Evolutionary conservation across 148 eudicot genomes (phyloP), one percentile per base, ranked within the genome.

Genomic region (Diospyros lotus): DNA sequence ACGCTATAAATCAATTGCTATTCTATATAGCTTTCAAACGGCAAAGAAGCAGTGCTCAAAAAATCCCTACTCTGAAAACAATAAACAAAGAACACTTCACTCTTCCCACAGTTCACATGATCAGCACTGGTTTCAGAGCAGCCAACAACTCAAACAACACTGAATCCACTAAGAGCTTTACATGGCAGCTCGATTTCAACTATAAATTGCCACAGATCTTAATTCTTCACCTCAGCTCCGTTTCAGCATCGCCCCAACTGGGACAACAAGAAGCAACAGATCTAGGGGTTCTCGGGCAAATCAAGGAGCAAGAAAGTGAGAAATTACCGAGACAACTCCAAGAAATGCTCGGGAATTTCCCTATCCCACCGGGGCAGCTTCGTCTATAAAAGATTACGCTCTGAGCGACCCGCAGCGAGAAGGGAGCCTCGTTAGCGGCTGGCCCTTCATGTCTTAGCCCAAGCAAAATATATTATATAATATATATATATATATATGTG

Each of bases 251-350:
- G 5, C 2, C 42, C 2, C 64, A 12, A 60, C 64, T 28, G 1
- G 17, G 2, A 28, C n/a, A 54, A 69, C 9, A 6, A 28, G 28
- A 54, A 6, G 41, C 59, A n/a, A 46, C 18, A 7, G 73, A 58
- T 40, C 54, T 6, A 8, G 48, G 46, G 58, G 1, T 69, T 69
- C 54, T 45, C 28, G 52, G 61, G 46, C 73, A 69, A 55, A 54
- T 17, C 39, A 39, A 2, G 15, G 46, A 39, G 73, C 73, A 69
- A 52, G 60, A 54, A 69, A 69, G 60, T 39, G 58, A 54, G 58
- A 69, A 69, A 54, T 69, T 54, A 54, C 73, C 60, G 42, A 53
- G 46, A 69, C 13, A 54, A 40, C 38, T 69, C 60, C 73, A 69
- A 54, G 60, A 54, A 39, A 54, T 69, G 73, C 60, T 54, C 60